A percentile compares a stretch with the other conserved stretches of the same genome.
These are phyloP conservation scores for Tolypocladium tropicale DNA, from an alignment of 2,329 filamentous ascomycete genomes.

Conservation along the genomic window DNA sequence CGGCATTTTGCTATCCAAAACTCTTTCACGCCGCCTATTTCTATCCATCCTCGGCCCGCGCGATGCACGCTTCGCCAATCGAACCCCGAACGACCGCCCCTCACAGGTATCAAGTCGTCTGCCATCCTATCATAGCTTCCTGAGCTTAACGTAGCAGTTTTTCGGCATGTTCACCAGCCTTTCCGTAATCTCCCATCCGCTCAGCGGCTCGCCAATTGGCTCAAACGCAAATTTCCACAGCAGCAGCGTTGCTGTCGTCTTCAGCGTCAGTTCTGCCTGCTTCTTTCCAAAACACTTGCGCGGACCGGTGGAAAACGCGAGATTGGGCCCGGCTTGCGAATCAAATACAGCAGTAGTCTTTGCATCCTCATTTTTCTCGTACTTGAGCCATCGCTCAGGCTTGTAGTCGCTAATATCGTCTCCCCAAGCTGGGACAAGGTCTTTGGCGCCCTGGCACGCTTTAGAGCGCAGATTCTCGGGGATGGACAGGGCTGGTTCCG, in stretches of 20 bases:
- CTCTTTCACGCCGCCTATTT: no score
- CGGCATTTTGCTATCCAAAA: background rate
- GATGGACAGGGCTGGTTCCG: slow-evolving; percentile 14
- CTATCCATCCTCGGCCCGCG: no score
- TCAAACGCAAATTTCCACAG: slow-evolving; percentile 27
- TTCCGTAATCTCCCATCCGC: slow-evolving; percentile 10
- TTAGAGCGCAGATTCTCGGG: slow-evolving; percentile 16
- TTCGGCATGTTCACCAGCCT: slow-evolving; percentile 15
- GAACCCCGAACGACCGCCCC: no score
- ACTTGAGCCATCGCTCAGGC: slow-evolving; percentile 27
- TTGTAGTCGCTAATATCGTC: slow-evolving; percentile 18
- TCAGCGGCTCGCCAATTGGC: slow-evolving; percentile 7
- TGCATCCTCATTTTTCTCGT: slow-evolving; percentile 4
- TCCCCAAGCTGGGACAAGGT: slow-evolving; percentile 18
- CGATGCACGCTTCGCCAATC: no score
- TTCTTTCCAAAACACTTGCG: slow-evolving; percentile 27
- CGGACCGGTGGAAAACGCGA: slow-evolving; percentile 25
- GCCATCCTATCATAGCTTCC: background rate
- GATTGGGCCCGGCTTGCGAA: slow-evolving; percentile 20
- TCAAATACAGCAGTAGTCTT: slow-evolving; percentile 14
- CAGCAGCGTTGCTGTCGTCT: slow-evolving; percentile 23
- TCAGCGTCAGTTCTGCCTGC: slow-evolving; percentile 24
- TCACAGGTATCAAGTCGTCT: background rate
- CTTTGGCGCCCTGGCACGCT: slow-evolving; percentile 12
- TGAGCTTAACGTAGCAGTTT: slow-evolving; percentile 15